Evolutionary conservation across 2,329 filamentous ascomycete genomes (phyloP), one percentile per base, ranked within the genome.

Genomic region (Dactylellina sp.): DNA sequence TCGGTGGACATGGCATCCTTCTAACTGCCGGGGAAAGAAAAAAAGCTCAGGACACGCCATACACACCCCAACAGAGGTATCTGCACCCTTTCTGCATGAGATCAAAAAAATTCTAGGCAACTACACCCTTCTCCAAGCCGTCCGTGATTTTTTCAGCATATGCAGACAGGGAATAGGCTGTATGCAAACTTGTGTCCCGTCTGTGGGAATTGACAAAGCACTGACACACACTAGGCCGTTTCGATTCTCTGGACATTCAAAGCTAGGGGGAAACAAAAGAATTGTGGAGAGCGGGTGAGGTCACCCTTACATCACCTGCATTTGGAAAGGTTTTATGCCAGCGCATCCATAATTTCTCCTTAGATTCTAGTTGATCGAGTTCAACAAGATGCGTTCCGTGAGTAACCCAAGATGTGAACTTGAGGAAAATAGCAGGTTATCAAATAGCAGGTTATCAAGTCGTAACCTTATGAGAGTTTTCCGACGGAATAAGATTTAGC

Each of bases 261-360:
- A 35, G 37, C 16, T 32, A 32, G 28, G 28, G 28, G 28, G 5
- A 32, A 55, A 32, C 37, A 39, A n/a, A 39, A 40, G 50, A 14
- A 16, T 4, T 39, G 18, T n/a, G 11, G 18, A 25, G 22, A 32
- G 28, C 24, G 47, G 39, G 61, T 66, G 61, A 66, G 42, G 53
- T 74, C 70, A 74, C 61, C 24, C 61, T 74, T 74, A 62, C 70
- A 66, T 74, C 70, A 66, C 61, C 32, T 44, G 61, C 70, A 57
- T 64, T 62, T 18, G 28, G 37, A 35, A 47, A 32, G 42, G 60
- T 32, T 65, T 35, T 12, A 60, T 74, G 61, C 70, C 61, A 74
- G 70, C 70, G 62, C 70, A 74, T 66, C 60, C 55, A 47, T 39
- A 7, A 32, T 40, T 52, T 40, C 12, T 5, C 37, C 14, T 40